Percentiles rank a stretch among this genome's conserved stretches.
Evolutionary conservation across 2,329 filamentous ascomycete species (phyloP).

Genomic region (Chrysosporium keratinophilum): DNA sequence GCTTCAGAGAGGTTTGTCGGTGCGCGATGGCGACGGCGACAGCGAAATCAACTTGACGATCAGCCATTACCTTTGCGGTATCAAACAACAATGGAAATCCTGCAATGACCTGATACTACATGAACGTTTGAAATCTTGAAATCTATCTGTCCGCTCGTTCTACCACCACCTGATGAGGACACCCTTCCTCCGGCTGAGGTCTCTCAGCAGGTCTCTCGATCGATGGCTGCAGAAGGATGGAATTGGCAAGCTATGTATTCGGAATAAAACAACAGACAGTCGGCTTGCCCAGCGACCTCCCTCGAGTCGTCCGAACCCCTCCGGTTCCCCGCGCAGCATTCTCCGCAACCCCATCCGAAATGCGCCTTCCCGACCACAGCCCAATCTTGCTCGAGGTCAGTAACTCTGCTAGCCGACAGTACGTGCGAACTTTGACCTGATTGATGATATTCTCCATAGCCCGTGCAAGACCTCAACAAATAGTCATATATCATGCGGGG

Average conservation of each 20-base stretch:
- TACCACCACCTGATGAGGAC: not conserved
- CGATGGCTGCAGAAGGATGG: not conserved
- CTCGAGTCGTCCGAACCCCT: not conserved
- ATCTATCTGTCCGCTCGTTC: not conserved
- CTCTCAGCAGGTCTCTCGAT: not conserved
- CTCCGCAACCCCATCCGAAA: conserved; percentile 11
- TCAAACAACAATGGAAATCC: too few species aligned
- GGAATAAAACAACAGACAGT: conserved; percentile 8
- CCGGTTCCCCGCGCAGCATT: conserved; percentile 3
- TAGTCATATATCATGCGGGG: conserved; percentile 68
- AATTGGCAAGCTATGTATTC: conserved; percentile 5
- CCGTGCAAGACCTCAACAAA: conserved; percentile 26
- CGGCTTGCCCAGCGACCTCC: not conserved
- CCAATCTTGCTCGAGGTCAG: conserved; percentile 4
- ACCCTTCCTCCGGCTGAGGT: not conserved
- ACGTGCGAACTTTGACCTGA: conserved; percentile 10
- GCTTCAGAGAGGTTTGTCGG: too few species aligned
- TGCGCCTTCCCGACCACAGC: conserved; percentile 8
- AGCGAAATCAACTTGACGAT: too few species aligned
- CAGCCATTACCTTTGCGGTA: too few species aligned
- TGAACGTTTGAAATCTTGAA: not conserved
- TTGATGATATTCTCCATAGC: conserved; percentile 18
- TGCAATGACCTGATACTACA: too few species aligned
- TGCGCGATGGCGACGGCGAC: too few species aligned
- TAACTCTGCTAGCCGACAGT: not conserved